Base-by-base conservation (phyloP, 345 rosid genomes). In the Aquilaria sinensis region DNA sequence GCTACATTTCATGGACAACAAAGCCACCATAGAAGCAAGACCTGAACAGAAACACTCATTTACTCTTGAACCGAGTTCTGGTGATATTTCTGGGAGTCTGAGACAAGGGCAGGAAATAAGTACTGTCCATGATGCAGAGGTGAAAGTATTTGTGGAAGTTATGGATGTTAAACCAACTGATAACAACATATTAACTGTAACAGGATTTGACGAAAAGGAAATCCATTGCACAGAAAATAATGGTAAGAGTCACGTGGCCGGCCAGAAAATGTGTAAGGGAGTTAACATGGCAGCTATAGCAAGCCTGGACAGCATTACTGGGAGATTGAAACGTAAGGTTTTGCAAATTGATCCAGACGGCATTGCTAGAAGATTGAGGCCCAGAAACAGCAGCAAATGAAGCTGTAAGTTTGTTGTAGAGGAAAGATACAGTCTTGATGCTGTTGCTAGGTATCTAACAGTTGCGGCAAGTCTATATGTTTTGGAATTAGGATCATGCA, bases 21-120 rank as follows among this genome's bases (percentile, higher is more conserved):
- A 63, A 53, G 23, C 57, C 23, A 32, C 5, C 43, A 31, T 50
- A 41, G 16, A 33, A 51, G 31, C 30, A 10, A 71, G 61, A 14
- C 72, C 63, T 4, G 15, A 41, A 50, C 62, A 46, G 64, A 73
- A 69, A 67, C 57, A 60, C 31, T 69, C 60, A 12, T 8, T 45
- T 37, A 23, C 69, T 41, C 31, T 49, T 9, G 77, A 78, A 67
- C 75, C 71, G 56, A 69, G 37, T 68, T 77, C 70, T 13, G 71
- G 81, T 31, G 73, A 81, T 52, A 79, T 74, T 53, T 78, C 67
- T 58, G 83, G 76, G 72, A 76, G 89, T 76, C 66, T 81, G 31
- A 72, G 85, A 55, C 80, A 51, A 61, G 68, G 80, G 51, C 82
- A 65, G 45, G 67, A 43, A 60, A 43, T 16, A 43, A 47, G 12